These are phyloP conservation scores for Biscutella auriculata DNA, from an alignment of 441 rosid species.

Conservation along the genomic window DNA sequence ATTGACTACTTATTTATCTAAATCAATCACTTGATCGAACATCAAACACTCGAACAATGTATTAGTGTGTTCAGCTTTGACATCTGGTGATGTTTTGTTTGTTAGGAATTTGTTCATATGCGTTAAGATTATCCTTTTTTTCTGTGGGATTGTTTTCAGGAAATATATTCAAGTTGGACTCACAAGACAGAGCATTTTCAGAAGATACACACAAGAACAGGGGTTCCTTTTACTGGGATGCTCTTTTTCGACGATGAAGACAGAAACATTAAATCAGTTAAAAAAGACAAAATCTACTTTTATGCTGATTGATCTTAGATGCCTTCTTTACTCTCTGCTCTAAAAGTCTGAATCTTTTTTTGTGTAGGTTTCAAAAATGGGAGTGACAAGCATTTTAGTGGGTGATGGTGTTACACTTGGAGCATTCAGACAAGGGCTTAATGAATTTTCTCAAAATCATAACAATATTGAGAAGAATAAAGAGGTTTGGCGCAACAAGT, in stretches of 20 bases:
- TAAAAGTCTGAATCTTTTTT: not conserved
- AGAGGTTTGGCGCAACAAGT: constrained; percentile 49
- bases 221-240: constrained; percentile 58
- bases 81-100: not conserved
- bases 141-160: constrained; percentile 38
- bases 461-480: constrained; percentile 45
- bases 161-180: constrained; percentile 67
- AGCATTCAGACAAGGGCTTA: constrained; percentile 57
- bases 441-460: constrained; percentile 41
- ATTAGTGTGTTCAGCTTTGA: too few relatives aligned
- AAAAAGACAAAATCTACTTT: not conserved
- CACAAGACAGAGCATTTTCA: constrained; percentile 88
- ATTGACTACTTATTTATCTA: too few relatives aligned
- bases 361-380: constrained; percentile 72
- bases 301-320: not conserved
- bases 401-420: constrained; percentile 63
- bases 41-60: too few relatives aligned
- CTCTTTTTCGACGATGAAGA: constrained; percentile 85
- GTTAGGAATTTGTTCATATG: not conserved
- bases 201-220: constrained; percentile 60
- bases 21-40: too few relatives aligned
- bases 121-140: too few relatives aligned
- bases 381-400: constrained; percentile 70
- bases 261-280: constrained; percentile 67
- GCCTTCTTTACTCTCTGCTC: not conserved